Percentiles rank a stretch among this genome's conserved stretches.
Evolutionary conservation across 257 asterid genomes (phyloP).

Genomic region (Euphrasia confusa): DNA sequence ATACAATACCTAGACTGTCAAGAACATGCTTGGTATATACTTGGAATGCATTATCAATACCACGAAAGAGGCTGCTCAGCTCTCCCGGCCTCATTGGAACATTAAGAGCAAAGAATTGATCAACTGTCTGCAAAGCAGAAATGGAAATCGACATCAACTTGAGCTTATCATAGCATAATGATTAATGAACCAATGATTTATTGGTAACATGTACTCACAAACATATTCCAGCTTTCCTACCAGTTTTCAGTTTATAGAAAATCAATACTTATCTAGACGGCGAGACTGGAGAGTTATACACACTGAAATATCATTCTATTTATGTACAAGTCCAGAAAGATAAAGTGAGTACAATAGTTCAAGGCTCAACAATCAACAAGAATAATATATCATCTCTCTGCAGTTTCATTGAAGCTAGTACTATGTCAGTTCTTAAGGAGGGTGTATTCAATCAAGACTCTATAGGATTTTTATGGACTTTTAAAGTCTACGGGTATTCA

Average conservation of each 20-base stretch:
- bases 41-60: slow-evolving; percentile 97
- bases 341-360: neutral
- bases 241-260: no score
- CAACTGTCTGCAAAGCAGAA: slow-evolving; percentile 78
- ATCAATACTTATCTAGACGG: no score
- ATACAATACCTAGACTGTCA: slow-evolving; percentile 62
- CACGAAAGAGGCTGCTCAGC: slow-evolving; percentile 79
- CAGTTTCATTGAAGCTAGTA: neutral
- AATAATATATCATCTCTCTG: neutral
- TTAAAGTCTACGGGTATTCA: no score
- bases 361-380: neutral
- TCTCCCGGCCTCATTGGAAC: slow-evolving; percentile 95
- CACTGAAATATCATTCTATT: no score
- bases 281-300: no score
- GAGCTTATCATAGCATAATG: slow-evolving; percentile 12
- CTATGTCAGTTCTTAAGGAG: neutral
- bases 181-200: slow-evolving; percentile 3
- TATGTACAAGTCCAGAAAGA: no score
- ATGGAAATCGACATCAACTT: slow-evolving; percentile 16
- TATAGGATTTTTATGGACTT: no score
- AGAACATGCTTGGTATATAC: slow-evolving; percentile 66
- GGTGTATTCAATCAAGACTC: no score
- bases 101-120: slow-evolving; percentile 84
- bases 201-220: neutral
- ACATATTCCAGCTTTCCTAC: no score